Evolutionary conservation across 768 basidiomycete genomes (phyloP).

Genomic region (Suillus bovinus): DNA sequence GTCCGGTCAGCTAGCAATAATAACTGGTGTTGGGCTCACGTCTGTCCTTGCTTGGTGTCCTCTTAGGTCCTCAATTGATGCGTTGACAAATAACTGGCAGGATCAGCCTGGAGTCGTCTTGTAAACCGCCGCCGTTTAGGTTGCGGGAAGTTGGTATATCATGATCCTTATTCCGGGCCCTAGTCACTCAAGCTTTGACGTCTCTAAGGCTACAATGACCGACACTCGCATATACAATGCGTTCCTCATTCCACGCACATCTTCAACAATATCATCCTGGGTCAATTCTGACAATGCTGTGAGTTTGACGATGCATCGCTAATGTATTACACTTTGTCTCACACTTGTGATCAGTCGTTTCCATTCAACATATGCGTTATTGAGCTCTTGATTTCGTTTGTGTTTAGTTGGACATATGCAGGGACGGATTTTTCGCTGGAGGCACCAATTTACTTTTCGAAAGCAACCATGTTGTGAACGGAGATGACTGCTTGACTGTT

Average conservation of each 20-base stretch:
- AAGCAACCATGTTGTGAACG: slow-evolving; percentile 56
- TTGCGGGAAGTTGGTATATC: background rate
- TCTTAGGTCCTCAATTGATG: background rate
- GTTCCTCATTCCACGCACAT: slow-evolving; percentile 35
- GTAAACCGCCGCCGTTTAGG: background rate
- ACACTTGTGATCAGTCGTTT: slow-evolving; percentile 40
- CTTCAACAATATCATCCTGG: slow-evolving; percentile 55
- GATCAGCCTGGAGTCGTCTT: background rate
- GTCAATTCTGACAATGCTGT: slow-evolving; percentile 46
- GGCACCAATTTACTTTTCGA: slow-evolving; percentile 61
- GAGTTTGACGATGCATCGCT: background rate
- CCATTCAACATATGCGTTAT: slow-evolving; percentile 59
- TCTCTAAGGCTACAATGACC: background rate
- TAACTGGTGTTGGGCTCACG: background rate
- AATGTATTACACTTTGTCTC: background rate
- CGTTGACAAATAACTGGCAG: background rate
- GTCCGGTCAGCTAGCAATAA: background rate
- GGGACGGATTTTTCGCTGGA: slow-evolving; percentile 51
- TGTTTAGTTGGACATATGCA: background rate
- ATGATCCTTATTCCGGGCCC: background rate
- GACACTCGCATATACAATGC: background rate
- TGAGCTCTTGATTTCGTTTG: slow-evolving; percentile 1
- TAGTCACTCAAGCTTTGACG: background rate
- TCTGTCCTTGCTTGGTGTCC: background rate
- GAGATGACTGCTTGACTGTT: slow-evolving; percentile 64